Conservation (phyloP, 768 basidiomycete genomes). For the Tremella mesenterica region DNA sequence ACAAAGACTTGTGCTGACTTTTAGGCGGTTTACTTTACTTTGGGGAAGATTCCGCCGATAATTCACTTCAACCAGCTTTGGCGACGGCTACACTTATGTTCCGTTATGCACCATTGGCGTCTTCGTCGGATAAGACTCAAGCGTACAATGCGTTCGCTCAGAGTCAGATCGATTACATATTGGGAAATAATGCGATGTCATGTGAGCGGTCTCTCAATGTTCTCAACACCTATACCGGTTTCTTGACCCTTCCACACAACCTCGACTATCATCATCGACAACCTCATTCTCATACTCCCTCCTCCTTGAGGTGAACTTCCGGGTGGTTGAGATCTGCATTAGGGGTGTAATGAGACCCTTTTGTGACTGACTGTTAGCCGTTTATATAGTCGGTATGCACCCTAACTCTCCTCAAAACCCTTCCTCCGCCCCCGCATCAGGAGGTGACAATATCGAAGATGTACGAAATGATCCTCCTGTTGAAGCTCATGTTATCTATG, state of each 20-base stretch:
- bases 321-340: no score
- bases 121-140: constrained; percentile 53
- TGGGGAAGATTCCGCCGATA: constrained; percentile 69
- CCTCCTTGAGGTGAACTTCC: no score
- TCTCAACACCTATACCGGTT: not conserved
- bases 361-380: constrained; percentile 47
- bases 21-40: constrained; percentile 76
- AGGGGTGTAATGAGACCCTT: no score
- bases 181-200: constrained; percentile 90
- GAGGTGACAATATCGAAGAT: constrained; percentile 60
- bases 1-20: constrained; percentile 4
- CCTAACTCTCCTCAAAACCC: constrained; percentile 86
- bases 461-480: constrained; percentile 64
- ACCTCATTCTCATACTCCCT: no score
- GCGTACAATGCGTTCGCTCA: constrained; percentile 69
- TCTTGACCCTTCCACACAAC: no score
- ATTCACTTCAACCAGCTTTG: constrained; percentile 69
- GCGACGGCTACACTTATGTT: constrained; percentile 76
- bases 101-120: constrained; percentile 66
- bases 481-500: constrained; percentile 72
- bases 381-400: constrained; percentile 80
- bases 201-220: constrained; percentile 54
- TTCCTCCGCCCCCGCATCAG: constrained; percentile 80
- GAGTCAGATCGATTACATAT: constrained; percentile 66
- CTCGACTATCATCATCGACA: no score